These are phyloP conservation scores for Coemansia sp. DNA, from an alignment of 192 early-diverging fungal genomes.

Conservation along the genomic window DNA sequence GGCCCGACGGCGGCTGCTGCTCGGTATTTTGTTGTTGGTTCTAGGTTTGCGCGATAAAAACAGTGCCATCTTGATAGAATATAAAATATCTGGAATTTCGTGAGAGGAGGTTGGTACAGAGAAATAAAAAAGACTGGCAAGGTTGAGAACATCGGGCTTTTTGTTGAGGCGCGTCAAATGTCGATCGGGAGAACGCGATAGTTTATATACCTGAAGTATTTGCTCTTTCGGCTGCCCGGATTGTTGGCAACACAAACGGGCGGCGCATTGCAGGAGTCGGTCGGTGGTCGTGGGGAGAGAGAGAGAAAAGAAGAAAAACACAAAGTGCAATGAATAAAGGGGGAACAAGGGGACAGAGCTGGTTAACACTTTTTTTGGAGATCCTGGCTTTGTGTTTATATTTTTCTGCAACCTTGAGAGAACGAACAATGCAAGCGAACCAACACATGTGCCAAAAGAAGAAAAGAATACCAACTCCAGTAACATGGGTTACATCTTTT, in stretches of 20 bases:
- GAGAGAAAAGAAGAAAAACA: not conserved
- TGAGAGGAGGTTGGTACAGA: not conserved
- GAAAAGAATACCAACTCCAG: not conserved
- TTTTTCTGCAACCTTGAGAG: not conserved
- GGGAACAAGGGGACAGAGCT: not conserved
- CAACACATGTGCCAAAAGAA: not conserved
- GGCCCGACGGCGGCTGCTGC: not conserved
- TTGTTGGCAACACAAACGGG: not conserved
- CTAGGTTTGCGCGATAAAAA: not conserved
- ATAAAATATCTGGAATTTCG: not conserved
- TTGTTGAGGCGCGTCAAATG: not conserved
- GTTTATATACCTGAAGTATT: not conserved
- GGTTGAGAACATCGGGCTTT: not conserved
- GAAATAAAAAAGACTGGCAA: not conserved
- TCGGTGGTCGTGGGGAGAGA: not conserved
- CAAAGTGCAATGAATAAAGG: not conserved
- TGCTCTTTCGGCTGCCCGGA: not conserved
- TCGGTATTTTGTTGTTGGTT: not conserved
- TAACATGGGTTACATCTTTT: not conserved
- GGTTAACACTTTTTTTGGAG: slow-evolving; percentile 1
- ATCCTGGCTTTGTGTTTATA: not conserved
- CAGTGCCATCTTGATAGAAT: not conserved
- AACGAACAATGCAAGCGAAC: not conserved
- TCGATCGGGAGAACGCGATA: not conserved
- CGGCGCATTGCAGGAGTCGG: not conserved